Evolutionary conservation across 2,329 filamentous ascomycete genomes (phyloP).

Genomic region (Orbilia javanica): DNA sequence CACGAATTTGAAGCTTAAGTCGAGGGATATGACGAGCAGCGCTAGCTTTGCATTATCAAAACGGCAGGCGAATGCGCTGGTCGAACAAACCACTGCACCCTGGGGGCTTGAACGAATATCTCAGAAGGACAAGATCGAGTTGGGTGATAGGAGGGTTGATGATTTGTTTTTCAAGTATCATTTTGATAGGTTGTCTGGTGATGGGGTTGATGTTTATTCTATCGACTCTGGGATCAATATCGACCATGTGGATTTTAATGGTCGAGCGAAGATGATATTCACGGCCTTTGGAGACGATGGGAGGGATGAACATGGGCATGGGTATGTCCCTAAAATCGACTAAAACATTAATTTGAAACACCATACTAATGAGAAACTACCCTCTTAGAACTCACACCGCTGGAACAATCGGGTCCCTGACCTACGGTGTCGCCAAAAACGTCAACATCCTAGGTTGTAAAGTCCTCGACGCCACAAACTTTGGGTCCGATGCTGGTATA

Average conservation of each 20-base stretch:
- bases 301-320: constrained; percentile 66
- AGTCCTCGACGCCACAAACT: constrained; percentile 64
- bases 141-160: constrained; percentile 59
- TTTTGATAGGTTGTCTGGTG: constrained; percentile 64
- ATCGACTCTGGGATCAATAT: constrained; percentile 67
- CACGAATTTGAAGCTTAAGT: constrained; percentile 40
- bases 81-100: constrained; percentile 56
- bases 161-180: constrained; percentile 65
- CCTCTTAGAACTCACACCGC: constrained; percentile 63
- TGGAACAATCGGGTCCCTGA: constrained; percentile 60
- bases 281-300: constrained; percentile 67
- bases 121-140: constrained; percentile 59
- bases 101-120: constrained; percentile 63
- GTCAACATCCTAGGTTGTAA: constrained; percentile 68
- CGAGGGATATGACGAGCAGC: constrained; percentile 39
- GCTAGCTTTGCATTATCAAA: constrained; percentile 42
- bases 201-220: constrained; percentile 68
- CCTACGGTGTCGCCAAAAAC: constrained; percentile 68
- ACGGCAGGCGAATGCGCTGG: constrained; percentile 32
- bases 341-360: neutral
- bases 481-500: constrained; percentile 65
- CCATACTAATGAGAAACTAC: constrained; percentile 10
- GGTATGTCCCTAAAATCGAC: constrained; percentile 72
- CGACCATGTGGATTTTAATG: constrained; percentile 62
- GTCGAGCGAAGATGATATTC: constrained; percentile 61